Base-by-base conservation (phyloP, 164 flowering plant species). In the Santalum album region DNA sequence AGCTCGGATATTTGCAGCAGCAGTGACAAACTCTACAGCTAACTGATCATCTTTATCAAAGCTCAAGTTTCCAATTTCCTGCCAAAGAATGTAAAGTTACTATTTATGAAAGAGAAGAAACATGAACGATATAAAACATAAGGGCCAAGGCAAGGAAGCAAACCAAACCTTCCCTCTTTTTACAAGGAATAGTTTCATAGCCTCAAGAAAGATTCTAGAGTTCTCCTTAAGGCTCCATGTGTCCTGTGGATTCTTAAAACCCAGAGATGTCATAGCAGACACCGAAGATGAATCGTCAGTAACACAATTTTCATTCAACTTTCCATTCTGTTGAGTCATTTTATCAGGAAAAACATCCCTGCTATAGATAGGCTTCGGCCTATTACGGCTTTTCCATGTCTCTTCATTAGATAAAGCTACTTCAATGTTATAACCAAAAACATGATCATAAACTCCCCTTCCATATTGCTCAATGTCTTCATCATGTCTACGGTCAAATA, bases 21-120 rank as follows among this genome's bases (percentile, higher is more conserved):
- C 96, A 65, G 99, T 85, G 32, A 94, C 99, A 75, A 94, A 82
- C 67, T 94, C 99, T 38, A 94, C 99, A 65, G 97, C 90, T 54
- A 94, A 66, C 68, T 90, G 99, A 70, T 94, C 99, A 75, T 89
- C 97, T 73, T 90, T 94, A 56, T 90, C 99, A 76, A 94, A 94
- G 56, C 60, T 69, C 63, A 94, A 72, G 59, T 72, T 82, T 45
- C 99, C 97, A 58, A 94, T 67, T 19, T 94, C 99, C 99, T 94
- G 78, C 24, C 7, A 38, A 58, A 14, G 18, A 57, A 51, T 7
- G 47, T 9, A 53, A 25, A 42, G 53, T 54, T n/a, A 29, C 16
- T 39, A 3, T 38, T n/a, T n/a, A 11, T 38, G 0, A 14, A 38
- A 38, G 14, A 38, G 3, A 38, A 11, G 42, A n/a, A n/a, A n/a